Evolutionary conservation across 805 yeast genomes (phyloP).

Genomic region (Yamadazyma akitaensis): DNA sequence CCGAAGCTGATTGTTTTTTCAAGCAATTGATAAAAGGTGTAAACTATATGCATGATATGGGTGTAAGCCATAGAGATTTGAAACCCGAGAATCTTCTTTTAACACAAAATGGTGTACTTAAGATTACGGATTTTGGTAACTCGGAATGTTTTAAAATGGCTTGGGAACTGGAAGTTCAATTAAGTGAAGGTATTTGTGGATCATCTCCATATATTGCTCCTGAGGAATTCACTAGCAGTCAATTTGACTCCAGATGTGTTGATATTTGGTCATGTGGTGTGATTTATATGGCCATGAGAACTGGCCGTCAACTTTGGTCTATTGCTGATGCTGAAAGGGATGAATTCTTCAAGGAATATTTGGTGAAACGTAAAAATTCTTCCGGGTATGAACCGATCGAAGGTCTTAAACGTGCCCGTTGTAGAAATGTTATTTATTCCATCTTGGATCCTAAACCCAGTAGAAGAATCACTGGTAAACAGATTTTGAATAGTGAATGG

Average conservation of each 20-base stretch:
- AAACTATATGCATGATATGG: constrained; percentile 84
- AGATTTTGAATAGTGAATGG: constrained; percentile 92
- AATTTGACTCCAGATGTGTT: constrained; percentile 77
- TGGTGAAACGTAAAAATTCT: constrained; percentile 74
- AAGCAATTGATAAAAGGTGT: constrained; percentile 84
- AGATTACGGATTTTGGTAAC: constrained; percentile 87
- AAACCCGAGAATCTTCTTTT: constrained; percentile 83
- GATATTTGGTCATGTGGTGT: constrained; percentile 95
- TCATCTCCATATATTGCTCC: constrained; percentile 91
- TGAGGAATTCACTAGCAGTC: constrained; percentile 63
- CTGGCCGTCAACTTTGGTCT: constrained; percentile 93
- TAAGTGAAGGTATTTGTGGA: constrained; percentile 77
- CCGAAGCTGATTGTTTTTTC: constrained; percentile 88
- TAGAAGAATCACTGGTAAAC: constrained; percentile 83
- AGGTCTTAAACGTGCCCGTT: constrained; percentile 74
- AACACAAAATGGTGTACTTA: constrained; percentile 67
- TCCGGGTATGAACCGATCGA: constrained; percentile 93
- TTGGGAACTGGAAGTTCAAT: constrained; percentile 71
- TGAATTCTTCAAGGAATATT: constrained; percentile 72
- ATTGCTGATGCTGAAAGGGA: constrained; percentile 72
- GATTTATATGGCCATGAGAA: constrained; percentile 89
- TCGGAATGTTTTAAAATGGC: constrained; percentile 82
- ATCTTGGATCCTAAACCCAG: constrained; percentile 88
- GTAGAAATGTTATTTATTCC: constrained; percentile 90
- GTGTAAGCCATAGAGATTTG: constrained; percentile 85